Percentiles rank a stretch among this genome's conserved stretches.
Conservation (phyloP, 768 basidiomycete genomes). For the Butyriboletus loyo region DNA sequence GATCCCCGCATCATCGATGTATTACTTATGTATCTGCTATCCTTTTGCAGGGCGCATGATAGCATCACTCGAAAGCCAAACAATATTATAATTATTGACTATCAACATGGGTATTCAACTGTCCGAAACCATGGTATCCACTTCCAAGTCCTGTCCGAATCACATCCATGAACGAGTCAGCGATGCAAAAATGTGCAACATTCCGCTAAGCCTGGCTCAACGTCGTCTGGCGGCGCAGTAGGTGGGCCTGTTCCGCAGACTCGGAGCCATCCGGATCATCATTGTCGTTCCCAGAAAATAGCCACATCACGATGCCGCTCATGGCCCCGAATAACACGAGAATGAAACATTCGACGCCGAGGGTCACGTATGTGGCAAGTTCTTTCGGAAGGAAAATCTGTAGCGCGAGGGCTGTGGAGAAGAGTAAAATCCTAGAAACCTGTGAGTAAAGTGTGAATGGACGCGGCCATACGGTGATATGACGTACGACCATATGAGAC, state of each 20-base stretch:
- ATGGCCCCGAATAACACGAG: neutral
- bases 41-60: too few relatives aligned
- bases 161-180: neutral
- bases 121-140: too few relatives aligned
- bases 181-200: neutral
- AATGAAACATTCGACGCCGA: conserved; percentile 7
- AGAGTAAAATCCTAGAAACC: conserved; percentile 8
- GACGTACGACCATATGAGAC: conserved; percentile 16
- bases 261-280: neutral
- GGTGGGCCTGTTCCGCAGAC: too few relatives aligned
- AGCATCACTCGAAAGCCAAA: too few relatives aligned
- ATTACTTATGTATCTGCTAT: too few relatives aligned
- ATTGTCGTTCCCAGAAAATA: neutral
- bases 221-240: neutral
- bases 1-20: too few relatives aligned
- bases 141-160: neutral
- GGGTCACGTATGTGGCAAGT: neutral
- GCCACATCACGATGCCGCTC: neutral
- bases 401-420: neutral
- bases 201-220: neutral
- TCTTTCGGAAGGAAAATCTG: conserved; percentile 10
- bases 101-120: too few relatives aligned
- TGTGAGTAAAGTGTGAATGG: neutral
- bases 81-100: too few relatives aligned
- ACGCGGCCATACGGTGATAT: neutral